Base-by-base conservation (phyloP, 768 basidiomycete species). In the Pleurotus ostreatus region DNA sequence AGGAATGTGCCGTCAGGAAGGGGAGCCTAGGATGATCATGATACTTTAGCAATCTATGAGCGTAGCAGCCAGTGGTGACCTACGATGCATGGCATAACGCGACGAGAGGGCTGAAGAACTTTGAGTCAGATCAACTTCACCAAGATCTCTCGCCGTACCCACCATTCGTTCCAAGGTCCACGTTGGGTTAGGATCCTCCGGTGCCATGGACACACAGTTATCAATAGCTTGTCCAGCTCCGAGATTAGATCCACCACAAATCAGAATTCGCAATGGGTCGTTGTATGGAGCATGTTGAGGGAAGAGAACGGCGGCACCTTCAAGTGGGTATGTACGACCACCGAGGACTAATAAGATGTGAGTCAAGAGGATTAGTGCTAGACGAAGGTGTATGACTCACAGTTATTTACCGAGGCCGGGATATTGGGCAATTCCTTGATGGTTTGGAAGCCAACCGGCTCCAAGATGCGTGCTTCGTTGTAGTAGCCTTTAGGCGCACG, bases 111-210 rank as follows among this genome's bases (percentile, higher is more conserved):
- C 86, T 88, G 56, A 1, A 56, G 34, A 52, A 23, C 4, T 26
- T n/a, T 40, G 30, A 43, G 37, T 55, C 54, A 22, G 47, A 8
- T 23, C 22, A 46, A 30, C 2, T 34, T 46, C 22, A 13, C 5
- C 11, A 22, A 6, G 46, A 43, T 7, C 15, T 68, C 83, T 47
- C 41, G 88, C 89, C 89, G 92, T 92, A 68, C 83, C 46, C 41
- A 89, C 89, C 90, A 92, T 92, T 49, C 90, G 81, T 66, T 92
- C 90, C 7, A 92, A 37, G 0, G 75, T 76, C 90, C 90, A 92
- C 1, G 77, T 77, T 1, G 88, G 66, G 49, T 85, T 83, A 1
- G 64, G 38, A 0, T 62, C 80, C 64, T 92, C 90, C 0, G 90
- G 90, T 22, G 78, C 69, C 22, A 85, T 89, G 1, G 77, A 71